Conservation (phyloP, 177 flowering plant species). For the Tripterygium wilfordii region DNA sequence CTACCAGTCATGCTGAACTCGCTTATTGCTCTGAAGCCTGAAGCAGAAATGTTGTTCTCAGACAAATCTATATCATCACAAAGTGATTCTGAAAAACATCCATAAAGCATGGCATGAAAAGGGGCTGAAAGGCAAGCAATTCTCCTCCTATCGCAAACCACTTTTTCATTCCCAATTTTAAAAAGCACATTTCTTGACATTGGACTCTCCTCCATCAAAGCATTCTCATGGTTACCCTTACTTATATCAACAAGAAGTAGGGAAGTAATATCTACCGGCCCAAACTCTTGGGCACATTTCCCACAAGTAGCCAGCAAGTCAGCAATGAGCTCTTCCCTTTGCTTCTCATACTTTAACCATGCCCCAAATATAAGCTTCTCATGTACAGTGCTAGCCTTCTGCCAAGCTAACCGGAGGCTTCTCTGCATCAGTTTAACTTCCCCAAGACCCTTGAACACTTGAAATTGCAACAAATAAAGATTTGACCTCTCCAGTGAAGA, state of each 20-base stretch:
- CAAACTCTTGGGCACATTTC: conserved; percentile 66
- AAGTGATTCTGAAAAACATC: conserved; percentile 74
- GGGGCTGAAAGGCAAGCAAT: conserved; percentile 80
- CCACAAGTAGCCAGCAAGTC: conserved; percentile 80
- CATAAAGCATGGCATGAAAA: conserved; percentile 91
- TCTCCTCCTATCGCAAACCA: conserved; percentile 71
- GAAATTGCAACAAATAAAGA: conserved; percentile 78
- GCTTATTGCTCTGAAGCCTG: conserved; percentile 57
- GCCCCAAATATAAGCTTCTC: conserved; percentile 86
- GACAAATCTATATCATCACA: conserved; percentile 76
- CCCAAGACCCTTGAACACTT: conserved; percentile 89
- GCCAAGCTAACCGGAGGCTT: conserved; percentile 84
- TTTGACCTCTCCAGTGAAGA: conserved; percentile 51
- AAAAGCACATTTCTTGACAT: conserved; percentile 39
- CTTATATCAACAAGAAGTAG: conserved; percentile 29
- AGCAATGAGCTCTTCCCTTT: conserved; percentile 75
- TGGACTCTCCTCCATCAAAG: conserved; percentile 13
- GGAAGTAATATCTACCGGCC: conserved; percentile 58
- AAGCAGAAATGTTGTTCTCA: conserved; percentile 63
- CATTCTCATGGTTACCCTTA: conserved; percentile 11
- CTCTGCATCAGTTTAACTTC: conserved; percentile 78
- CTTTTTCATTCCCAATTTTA: conserved; percentile 56
- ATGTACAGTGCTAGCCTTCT: conserved; percentile 57
- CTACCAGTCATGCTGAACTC: conserved; percentile 62
- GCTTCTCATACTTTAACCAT: conserved; percentile 92